A percentile compares a stretch with the other conserved stretches of the same genome.
Conservation (phyloP, 345 rosid genomes). For the Noccaea bulbosa region DNA sequence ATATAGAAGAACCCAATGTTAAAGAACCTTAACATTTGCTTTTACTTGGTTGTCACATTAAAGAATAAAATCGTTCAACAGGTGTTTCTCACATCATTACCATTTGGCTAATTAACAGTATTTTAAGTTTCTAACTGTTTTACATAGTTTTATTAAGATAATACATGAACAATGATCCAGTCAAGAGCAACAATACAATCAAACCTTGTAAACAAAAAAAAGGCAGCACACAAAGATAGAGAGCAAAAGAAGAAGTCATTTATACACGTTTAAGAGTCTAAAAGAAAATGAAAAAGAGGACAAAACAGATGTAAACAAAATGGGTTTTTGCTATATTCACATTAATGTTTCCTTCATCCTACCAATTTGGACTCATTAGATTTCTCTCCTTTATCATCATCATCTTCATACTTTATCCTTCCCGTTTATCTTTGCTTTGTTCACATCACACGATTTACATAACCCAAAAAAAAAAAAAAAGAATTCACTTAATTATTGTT, state of each 20-base stretch:
- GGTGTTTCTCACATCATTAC: no score
- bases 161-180: no score
- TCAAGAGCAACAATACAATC: no score
- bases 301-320: constrained; percentile 22
- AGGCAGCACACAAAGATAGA: constrained; percentile 33
- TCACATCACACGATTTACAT: constrained; percentile 31
- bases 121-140: no score
- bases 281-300: constrained; percentile 11
- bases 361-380: constrained; percentile 24
- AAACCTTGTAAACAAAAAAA: no score
- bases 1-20: no score
- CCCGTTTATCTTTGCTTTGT: constrained; percentile 7
- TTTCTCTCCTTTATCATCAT: neutral
- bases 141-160: no score
- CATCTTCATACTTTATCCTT: neutral
- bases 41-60: no score
- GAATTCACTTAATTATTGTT: neutral
- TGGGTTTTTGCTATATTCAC: constrained; percentile 23
- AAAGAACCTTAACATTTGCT: no score
- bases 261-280: constrained; percentile 8
- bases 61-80: no score
- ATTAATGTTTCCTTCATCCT: constrained; percentile 19
- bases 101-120: no score
- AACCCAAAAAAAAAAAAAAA: neutral
- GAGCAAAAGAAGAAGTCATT: neutral